Percentiles rank a stretch among this genome's conserved stretches.
Evolutionary conservation across 345 rosid species (phyloP).

Genomic region (Erodium maritimum): DNA sequence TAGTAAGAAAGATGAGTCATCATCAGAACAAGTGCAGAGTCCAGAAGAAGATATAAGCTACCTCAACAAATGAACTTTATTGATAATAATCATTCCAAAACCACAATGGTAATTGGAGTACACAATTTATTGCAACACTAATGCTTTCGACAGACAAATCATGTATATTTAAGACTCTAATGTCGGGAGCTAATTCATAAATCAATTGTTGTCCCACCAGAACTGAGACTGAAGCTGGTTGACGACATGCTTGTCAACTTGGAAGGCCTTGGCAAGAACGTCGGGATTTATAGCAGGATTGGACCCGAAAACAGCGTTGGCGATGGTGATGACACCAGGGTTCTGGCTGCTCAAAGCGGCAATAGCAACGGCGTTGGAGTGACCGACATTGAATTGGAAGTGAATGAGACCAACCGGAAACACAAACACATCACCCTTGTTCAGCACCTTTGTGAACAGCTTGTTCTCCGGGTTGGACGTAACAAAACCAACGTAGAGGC

Average conservation of each 20-base stretch:
- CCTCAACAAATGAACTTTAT: too few relatives aligned
- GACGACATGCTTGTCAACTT: conserved; percentile 7
- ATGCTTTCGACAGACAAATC: too few relatives aligned
- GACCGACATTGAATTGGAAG: conserved; percentile 20
- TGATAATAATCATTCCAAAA: too few relatives aligned
- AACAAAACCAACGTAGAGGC: conserved; percentile 25
- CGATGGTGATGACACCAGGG: conserved; percentile 19
- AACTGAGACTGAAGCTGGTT: conserved; percentile 5
- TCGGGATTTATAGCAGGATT: conserved; percentile 13
- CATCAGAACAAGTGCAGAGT: too few relatives aligned
- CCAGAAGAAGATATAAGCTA: too few relatives aligned
- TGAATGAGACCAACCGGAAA: conserved; percentile 28
- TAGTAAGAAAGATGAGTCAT: too few relatives aligned
- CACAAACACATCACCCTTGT: conserved; percentile 39
- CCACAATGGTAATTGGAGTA: too few relatives aligned
- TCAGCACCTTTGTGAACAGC: conserved; percentile 29
- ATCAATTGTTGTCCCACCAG: conserved; percentile 3
- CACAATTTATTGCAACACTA: too few relatives aligned
- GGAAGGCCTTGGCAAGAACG: conserved; percentile 32
- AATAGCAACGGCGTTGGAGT: conserved; percentile 14
- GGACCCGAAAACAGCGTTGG: conserved; percentile 16
- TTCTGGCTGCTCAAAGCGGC: conserved; percentile 16
- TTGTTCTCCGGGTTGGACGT: conserved; percentile 15
- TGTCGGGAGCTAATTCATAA: too few relatives aligned
- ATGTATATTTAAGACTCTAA: too few relatives aligned